phyloP scores from a whole-genome alignment of 345 rosid species.

The Clarkia xantiana region DNA sequence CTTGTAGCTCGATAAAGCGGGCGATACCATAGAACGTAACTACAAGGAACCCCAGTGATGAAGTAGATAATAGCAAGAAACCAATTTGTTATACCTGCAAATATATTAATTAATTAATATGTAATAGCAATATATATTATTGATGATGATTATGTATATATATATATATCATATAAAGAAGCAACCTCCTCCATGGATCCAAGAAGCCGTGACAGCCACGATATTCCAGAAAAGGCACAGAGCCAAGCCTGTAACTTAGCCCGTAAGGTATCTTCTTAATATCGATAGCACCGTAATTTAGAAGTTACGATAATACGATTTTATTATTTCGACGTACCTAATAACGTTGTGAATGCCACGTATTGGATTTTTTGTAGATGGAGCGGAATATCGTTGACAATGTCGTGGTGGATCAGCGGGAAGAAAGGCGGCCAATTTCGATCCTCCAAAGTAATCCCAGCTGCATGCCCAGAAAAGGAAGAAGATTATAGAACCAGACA shows the following conservation, averaged over 20 bases:
- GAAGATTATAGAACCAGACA: too few species aligned
- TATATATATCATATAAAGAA: too few species aligned
- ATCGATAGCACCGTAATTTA: not conserved
- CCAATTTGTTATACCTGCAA: conserved; percentile 85
- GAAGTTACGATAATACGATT: not conserved
- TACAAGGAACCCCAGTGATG: conserved; percentile 85
- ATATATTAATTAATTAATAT: too few species aligned
- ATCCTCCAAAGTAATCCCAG: conserved; percentile 11
- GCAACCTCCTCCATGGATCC: conserved; percentile 77
- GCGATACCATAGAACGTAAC: conserved; percentile 76
- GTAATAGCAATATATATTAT: too few species aligned
- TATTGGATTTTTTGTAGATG: conserved; percentile 13
- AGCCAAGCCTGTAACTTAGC: conserved; percentile 59
- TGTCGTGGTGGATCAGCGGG: conserved; percentile 13
- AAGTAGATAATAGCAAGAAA: conserved; percentile 84
- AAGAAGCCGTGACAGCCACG: conserved; percentile 62
- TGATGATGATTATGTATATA: too few species aligned
- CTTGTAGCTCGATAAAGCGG: conserved; percentile 95
- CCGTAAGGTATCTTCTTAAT: conserved; percentile 22
- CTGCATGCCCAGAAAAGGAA: conserved; percentile 2
- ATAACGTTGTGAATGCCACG: conserved; percentile 8
- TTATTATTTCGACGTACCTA: not conserved
- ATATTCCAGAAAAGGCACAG: conserved; percentile 81
- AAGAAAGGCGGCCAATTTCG: conserved; percentile 13
- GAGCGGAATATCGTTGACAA: conserved; percentile 12